Percentiles rank a stretch among this genome's conserved stretches.
Evolutionary conservation across 257 asterid genomes (phyloP).

Genomic region (Petunia axillaris): DNA sequence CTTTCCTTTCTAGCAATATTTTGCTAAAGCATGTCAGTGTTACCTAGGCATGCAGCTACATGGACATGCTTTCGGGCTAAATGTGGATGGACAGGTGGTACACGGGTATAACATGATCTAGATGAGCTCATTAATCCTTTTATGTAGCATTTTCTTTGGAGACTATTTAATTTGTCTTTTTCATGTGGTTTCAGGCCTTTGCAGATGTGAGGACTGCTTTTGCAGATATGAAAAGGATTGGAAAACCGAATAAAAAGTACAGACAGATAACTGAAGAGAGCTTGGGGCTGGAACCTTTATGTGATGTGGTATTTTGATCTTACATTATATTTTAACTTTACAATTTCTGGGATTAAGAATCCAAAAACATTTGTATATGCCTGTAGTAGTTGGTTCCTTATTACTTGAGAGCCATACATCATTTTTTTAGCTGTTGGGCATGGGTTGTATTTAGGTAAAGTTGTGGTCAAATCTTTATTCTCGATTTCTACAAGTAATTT

Average conservation of each 20-base stretch:
- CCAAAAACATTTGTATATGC: neutral
- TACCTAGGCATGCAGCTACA: conserved; percentile 63
- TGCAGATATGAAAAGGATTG: conserved; percentile 40
- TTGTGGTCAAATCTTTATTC: neutral
- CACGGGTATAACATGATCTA: conserved; percentile 50
- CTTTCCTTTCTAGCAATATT: conserved; percentile 27
- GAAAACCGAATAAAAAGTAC: conserved; percentile 40
- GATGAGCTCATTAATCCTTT: conserved; percentile 10
- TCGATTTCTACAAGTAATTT: neutral
- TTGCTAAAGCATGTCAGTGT: conserved; percentile 34
- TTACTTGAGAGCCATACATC: neutral
- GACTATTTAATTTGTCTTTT: conserved; percentile 24
- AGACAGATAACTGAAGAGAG: conserved; percentile 32
- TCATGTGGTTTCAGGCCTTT: conserved; percentile 55
- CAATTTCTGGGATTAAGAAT: neutral
- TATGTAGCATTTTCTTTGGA: conserved; percentile 17
- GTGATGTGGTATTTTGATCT: conserved; percentile 35
- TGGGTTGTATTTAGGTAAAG: conserved; percentile 4
- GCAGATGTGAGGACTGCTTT: conserved; percentile 60
- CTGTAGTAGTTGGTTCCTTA: neutral
- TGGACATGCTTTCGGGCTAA: conserved; percentile 90
- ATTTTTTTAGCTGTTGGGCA: conserved; percentile 1
- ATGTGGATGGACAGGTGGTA: conserved; percentile 87
- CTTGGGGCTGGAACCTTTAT: conserved; percentile 36
- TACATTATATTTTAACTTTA: neutral